phyloP scores from a whole-genome alignment of 192 early-diverging fungal species.

The Coemansia sp. region DNA sequence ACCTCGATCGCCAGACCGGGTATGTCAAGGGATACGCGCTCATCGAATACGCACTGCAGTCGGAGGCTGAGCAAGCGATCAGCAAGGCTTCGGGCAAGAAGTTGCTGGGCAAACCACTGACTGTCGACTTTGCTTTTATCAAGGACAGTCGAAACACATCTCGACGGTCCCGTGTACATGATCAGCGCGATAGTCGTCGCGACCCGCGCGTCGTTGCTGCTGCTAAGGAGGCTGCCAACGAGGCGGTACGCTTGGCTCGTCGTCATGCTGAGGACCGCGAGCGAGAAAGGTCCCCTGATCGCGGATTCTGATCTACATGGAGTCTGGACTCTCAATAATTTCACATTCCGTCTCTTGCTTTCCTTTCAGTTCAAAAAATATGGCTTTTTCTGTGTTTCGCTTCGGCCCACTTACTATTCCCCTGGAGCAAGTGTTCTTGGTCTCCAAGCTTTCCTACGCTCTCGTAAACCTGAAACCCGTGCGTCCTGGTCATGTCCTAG shows the following conservation, averaged over 20 bases:
- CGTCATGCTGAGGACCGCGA: conserved; percentile 12
- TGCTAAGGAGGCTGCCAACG: conserved; percentile 8
- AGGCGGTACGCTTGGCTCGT: not conserved
- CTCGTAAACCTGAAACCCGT: conserved; percentile 95
- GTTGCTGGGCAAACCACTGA: conserved; percentile 70
- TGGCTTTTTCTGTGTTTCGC: conserved; percentile 8
- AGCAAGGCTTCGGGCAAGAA: conserved; percentile 67
- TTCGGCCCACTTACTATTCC: conserved; percentile 78
- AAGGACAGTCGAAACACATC: conserved; percentile 13
- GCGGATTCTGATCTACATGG: conserved; percentile 28
- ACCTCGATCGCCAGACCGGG: conserved; percentile 91
- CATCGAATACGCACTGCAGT: conserved; percentile 78
- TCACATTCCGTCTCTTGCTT: not conserved
- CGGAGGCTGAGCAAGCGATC: conserved; percentile 81
- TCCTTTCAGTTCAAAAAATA: not conserved
- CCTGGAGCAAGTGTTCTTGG: conserved; percentile 74
- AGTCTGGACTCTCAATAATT: not conserved
- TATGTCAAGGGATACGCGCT: conserved; percentile 97
- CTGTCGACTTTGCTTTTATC: conserved; percentile 89
- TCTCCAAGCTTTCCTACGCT: conserved; percentile 66
- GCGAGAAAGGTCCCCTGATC: conserved; percentile 46
- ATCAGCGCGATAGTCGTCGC: not conserved
- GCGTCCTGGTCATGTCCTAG: conserved; percentile 77
- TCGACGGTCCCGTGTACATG: not conserved
- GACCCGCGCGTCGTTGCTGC: not conserved